These are phyloP conservation scores for Nissolia schottii DNA, from an alignment of 306 rosid species.

Conservation along the genomic window DNA sequence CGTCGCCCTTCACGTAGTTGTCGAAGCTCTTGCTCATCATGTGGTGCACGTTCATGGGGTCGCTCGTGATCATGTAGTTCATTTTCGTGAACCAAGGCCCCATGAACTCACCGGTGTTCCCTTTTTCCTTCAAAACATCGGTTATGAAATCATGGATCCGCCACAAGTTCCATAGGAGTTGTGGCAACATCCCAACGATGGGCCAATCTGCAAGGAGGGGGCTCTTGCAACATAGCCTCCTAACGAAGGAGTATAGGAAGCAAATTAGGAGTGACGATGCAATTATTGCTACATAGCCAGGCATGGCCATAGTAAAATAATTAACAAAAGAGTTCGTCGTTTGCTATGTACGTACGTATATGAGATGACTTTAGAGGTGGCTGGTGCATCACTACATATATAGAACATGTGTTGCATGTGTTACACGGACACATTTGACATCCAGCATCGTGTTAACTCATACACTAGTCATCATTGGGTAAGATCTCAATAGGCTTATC, in stretches of 20 bases:
- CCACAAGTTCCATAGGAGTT: neutral
- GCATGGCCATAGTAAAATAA: neutral
- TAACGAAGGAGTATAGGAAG: neutral
- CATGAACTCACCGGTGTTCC: conserved; percentile 11
- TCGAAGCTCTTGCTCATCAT: conserved; percentile 25
- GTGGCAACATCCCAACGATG: conserved; percentile 40
- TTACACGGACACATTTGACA: no score
- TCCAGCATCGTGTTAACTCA: no score
- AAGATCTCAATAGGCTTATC: no score
- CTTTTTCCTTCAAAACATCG: neutral
- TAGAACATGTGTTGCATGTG: no score
- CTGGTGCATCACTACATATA: no score
- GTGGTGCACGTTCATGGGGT: conserved; percentile 34
- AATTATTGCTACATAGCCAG: neutral
- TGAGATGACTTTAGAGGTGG: neutral
- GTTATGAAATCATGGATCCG: conserved; percentile 8
- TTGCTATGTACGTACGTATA: neutral
- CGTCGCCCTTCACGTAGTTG: conserved; percentile 25
- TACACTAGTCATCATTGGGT: no score
- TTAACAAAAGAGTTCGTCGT: neutral
- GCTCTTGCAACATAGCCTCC: neutral
- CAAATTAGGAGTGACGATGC: neutral
- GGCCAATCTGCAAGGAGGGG: conserved; percentile 30
- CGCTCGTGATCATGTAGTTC: conserved; percentile 14
- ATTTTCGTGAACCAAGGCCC: conserved; percentile 37